Evolutionary conservation across 768 basidiomycete genomes (phyloP), one percentile per base, ranked within the genome.

Genomic region (Russula griseocarnosa): DNA sequence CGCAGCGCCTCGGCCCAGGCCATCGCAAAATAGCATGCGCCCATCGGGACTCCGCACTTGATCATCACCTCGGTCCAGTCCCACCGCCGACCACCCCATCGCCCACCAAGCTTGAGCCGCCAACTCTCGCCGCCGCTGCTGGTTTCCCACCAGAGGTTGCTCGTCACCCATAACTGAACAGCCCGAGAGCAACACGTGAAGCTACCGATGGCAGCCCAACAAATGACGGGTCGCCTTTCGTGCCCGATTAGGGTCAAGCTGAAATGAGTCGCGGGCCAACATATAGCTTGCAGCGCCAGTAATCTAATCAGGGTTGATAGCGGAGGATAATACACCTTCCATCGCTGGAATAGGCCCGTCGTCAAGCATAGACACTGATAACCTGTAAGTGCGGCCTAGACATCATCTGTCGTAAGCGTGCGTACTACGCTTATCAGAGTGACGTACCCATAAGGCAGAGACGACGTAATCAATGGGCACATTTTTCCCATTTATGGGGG

Each of bases 91-190:
- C 82, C 84, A 20, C 79, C 81, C 80, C 83, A 82, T 53, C 75
- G 77, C 7, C 81, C 66, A 22, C 71, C 67, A 26, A 70, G 66
- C 61, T 58, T 65, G 55, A 59, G 68, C 2, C 62, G 68, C 64
- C 65, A 62, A 20, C 63, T 61, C 36, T 66, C 61, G 11, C 62
- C 47, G 32, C 38, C 58, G 46, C 60, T 16, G 30, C 65, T 62
- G 50, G 40, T 53, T 42, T 69, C 64, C 68, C 67, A 69, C 66
- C 65, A 69, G 51, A 98, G 82, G 73, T 98, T 98, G 71, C 87
- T 90, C 46, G 94, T 96, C 28, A 97, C 94, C 94, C 94, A 98
- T 64, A 97, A 87, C 76, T 97, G 92, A 60, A 98, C 82, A 68
- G 86, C 84, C 59, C 90, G 82, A 68, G 87, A 88, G 60, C 87